Evolutionary conservation across 208 protist species (phyloP).

Genomic region (Crithidia fasciculata): DNA sequence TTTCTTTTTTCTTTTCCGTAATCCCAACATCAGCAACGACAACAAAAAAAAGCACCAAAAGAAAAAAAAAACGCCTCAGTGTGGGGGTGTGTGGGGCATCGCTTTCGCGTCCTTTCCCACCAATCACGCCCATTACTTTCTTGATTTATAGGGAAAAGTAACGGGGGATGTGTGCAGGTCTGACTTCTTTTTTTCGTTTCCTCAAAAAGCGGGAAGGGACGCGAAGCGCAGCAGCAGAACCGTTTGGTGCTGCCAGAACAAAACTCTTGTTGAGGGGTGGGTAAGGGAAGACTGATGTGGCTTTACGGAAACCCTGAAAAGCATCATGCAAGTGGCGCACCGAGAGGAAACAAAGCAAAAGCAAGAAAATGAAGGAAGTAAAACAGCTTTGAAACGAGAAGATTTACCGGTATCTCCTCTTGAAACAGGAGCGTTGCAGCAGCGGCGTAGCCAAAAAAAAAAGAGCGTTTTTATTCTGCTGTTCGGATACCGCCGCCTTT

Average conservation of each 20-base stretch:
- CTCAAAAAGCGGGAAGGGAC: too few relatives aligned
- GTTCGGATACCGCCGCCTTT: neutral
- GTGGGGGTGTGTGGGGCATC: too few relatives aligned
- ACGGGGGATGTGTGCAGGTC: too few relatives aligned
- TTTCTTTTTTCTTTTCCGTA: neutral
- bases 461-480: neutral
- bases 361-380: neutral
- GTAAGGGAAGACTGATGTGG: neutral
- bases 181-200: too few relatives aligned
- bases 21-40: neutral
- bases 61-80: too few relatives aligned
- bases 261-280: neutral
- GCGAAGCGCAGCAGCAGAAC: too few relatives aligned
- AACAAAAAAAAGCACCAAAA: too few relatives aligned
- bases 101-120: too few relatives aligned
- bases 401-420: neutral
- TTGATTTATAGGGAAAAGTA: too few relatives aligned
- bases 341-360: neutral
- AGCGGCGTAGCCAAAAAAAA: neutral
- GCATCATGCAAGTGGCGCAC: slow-evolving; percentile 14
- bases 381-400: slow-evolving; percentile 2
- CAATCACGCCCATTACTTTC: too few relatives aligned
- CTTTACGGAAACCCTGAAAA: slow-evolving; percentile 8
- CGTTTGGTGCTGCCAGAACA: too few relatives aligned
- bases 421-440: slow-evolving; percentile 1